Evolutionary conservation across 495 filamentous ascomycete genomes (phyloP), one percentile per base, ranked within the genome.

Genomic region (Apodospora peruviana): DNA sequence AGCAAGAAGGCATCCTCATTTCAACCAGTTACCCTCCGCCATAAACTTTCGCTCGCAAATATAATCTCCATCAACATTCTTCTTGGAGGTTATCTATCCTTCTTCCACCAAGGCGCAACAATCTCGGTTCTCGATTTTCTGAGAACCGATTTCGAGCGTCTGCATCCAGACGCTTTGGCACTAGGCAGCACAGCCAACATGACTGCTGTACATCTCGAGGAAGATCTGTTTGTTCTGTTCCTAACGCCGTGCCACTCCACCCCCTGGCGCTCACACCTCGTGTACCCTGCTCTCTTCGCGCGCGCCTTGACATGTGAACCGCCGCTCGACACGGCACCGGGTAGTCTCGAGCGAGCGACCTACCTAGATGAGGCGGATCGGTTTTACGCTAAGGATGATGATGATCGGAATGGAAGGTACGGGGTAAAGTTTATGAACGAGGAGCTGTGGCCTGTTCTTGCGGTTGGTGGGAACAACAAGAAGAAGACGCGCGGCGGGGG

Each of bases 221-320:
- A 55, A 21, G 69, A 76, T 24, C 82, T 85, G 23, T 89, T 88
- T 32, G 85, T 82, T 5, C 88, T 84, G 3, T 96, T 97, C 68
- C 76, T 98, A n/a, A 95, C 93, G 77, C 93, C 94, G 14, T 98
- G 93, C 68, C 94, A 98, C 72, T 87, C 86, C 55, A 96, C 91
- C 8, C 91, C 93, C n/a, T 98, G 93, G 94, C 86, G 89, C 48
- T 87, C 84, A 5, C 88, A 91, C 59, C 76, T 97, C 25, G 74
- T 91, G 34, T 77, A 88, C 57, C 79, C 88, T 1, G 67, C 70
- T 38, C 82, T 95, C 22, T 68, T 82, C 47, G 89, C 90, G 2
- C 91, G 91, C 80, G 91, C 93, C 0, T 73, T 97, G 10, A 85
- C 85, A 8, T 98, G 93, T 66, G 90, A 96, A 54, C 93, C 94